Evolutionary conservation across 73 alveolate genomes (phyloP).

Genomic region (Paramecium sexaurelia): DNA sequence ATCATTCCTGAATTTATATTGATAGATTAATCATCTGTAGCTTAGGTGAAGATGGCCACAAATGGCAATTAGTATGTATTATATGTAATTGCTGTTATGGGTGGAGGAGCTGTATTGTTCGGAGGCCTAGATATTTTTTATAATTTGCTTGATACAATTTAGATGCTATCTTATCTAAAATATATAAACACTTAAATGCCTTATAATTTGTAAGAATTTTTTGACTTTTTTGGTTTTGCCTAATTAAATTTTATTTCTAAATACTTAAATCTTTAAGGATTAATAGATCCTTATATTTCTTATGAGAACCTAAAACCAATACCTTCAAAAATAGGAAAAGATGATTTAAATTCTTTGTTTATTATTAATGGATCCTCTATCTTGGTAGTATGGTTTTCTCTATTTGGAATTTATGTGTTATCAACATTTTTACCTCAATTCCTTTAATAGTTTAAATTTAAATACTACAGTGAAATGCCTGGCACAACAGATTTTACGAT

Average conservation of each 20-base stretch:
- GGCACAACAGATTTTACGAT: background rate
- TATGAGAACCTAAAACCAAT: background rate
- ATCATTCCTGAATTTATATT: background rate
- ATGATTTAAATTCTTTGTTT: background rate
- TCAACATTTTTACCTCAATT: background rate
- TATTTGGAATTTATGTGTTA: background rate
- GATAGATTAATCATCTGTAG: background rate
- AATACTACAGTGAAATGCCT: background rate
- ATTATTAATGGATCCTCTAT: background rate
- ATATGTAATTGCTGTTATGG: background rate
- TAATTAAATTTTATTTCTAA: background rate
- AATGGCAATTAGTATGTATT: background rate
- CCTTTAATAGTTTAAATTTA: background rate
- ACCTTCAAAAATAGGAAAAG: background rate
- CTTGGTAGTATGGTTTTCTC: background rate
- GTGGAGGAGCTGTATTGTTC: background rate
- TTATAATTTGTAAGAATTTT: background rate
- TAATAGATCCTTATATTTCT: background rate
- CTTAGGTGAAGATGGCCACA: background rate
- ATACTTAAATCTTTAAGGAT: background rate
- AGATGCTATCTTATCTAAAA: background rate
- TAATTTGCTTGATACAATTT: background rate
- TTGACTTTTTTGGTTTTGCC: conserved; percentile 8
- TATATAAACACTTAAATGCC: conserved; percentile 18
- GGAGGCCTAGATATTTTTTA: conserved; percentile 38